Evolutionary conservation across 179 eudicot species (phyloP).

Genomic region (Amaranthus tricolor): DNA sequence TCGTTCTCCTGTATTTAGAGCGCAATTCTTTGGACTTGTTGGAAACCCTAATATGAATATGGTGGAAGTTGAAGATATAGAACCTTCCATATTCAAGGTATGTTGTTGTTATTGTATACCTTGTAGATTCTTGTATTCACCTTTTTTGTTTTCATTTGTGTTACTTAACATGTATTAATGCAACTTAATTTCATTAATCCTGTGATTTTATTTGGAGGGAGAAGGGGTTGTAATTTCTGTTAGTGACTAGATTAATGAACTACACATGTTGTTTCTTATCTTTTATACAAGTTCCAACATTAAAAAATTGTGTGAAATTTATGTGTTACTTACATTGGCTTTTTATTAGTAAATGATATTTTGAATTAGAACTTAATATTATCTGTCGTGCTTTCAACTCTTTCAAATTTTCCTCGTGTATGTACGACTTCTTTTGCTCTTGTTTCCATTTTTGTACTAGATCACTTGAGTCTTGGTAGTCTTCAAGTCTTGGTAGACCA

Average conservation of each 20-base stretch:
- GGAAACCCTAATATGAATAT: slow-evolving; percentile 57
- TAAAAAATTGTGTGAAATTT: not conserved
- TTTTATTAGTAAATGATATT: not conserved
- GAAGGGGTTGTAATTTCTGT: not conserved
- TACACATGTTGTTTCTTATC: not conserved
- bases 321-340: not conserved
- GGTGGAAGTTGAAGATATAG: slow-evolving; percentile 65
- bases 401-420: no score
- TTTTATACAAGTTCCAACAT: not conserved
- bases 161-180: not conserved
- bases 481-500: no score
- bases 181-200: not conserved
- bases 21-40: slow-evolving; percentile 86
- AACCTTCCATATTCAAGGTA: slow-evolving; percentile 83
- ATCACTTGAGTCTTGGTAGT: no score
- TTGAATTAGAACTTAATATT: not conserved
- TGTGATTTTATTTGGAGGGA: not conserved
- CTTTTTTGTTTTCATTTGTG: not conserved
- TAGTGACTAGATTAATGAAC: not conserved
- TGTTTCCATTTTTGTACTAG: no score
- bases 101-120: not conserved
- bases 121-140: not conserved
- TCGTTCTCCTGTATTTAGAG: slow-evolving; percentile 90
- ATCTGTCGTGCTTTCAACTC: no score
- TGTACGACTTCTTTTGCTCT: no score